Conservation (phyloP, 768 basidiomycete species). For the Leccinum variicolor region DNA sequence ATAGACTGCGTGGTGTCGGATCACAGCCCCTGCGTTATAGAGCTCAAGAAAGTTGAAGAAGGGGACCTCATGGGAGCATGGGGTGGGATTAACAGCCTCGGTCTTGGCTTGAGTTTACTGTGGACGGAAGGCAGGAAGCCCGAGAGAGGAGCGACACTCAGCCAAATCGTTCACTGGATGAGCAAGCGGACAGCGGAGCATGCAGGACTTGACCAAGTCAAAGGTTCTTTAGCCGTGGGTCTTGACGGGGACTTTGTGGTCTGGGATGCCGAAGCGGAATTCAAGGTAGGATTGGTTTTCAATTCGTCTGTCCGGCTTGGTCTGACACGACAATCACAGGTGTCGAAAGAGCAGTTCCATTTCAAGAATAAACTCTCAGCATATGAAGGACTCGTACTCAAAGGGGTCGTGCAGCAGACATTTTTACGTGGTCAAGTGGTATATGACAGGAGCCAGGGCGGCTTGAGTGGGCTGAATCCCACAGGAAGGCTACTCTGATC, state of each 20-base stretch:
- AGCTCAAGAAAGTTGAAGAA: slow-evolving; percentile 73
- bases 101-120: slow-evolving; percentile 81
- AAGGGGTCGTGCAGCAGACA: slow-evolving; percentile 72
- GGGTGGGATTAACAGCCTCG: slow-evolving; percentile 93
- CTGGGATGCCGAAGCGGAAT: slow-evolving; percentile 64
- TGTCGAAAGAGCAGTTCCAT: slow-evolving; percentile 64
- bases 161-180: slow-evolving; percentile 72
- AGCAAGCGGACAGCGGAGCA: slow-evolving; percentile 72
- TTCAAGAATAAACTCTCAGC: slow-evolving; percentile 97
- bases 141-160: slow-evolving; percentile 50
- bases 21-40: slow-evolving; percentile 86
- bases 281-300: slow-evolving; percentile 29
- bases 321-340: slow-evolving; percentile 40
- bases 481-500: slow-evolving; percentile 32
- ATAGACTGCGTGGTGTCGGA: slow-evolving; percentile 96
- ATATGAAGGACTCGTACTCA: slow-evolving; percentile 72
- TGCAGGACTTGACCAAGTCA: slow-evolving; percentile 63
- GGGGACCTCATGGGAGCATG: slow-evolving; percentile 88
- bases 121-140: slow-evolving; percentile 77
- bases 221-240: slow-evolving; percentile 73
- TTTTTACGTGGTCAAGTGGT: slow-evolving; percentile 74
- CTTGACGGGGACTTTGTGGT: slow-evolving; percentile 85
- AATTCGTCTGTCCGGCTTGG: background rate
- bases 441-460: slow-evolving; percentile 46
- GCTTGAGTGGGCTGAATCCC: slow-evolving; percentile 35